Evolutionary conservation across 2,329 filamentous ascomycete species (phyloP), one percentile per base, ranked within the genome.

Genomic region (Beauveria asiatica): DNA sequence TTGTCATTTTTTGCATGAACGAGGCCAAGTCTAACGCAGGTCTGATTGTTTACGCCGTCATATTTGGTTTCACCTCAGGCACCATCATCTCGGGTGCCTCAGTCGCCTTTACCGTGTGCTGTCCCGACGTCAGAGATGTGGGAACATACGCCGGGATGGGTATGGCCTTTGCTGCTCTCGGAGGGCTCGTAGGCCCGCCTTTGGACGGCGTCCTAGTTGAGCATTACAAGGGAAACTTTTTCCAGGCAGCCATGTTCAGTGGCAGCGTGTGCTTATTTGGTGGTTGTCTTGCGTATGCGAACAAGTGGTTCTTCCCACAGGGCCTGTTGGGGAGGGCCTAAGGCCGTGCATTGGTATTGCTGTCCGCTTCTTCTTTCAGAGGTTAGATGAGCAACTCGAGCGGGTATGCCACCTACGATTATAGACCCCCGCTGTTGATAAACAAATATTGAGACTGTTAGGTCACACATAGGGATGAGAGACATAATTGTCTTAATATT

Each of bases 121-220:
- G 73, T 37, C 74, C 74, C 37, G 76, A 84, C 62, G 73, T 80
- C 7, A 74, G 77, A 23, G 74, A 82, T 48, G 74, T 85, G 30
- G 84, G 84, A 2, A 82, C 83, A 0, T 79, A 81, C 52, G 74
- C 81, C 62, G 81, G 81, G 23, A 79, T 80, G 68, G 75, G 74
- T 1, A 71, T 79, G 62, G 72, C 72, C 1, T 53, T 78, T 4
- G 67, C 69, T 10, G 71, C 73, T 0, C 57, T 82, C 19, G 78
- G 73, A 3, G 72, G 70, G 7, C 66, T 83, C 41, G 71, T 79
- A 13, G 63, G 62, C n/a, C 63, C 63, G 16, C 63, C 63, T 13
- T 45, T 64, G 16, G 59, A 61, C 23, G 63, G 63, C 5, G 57
- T 58, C 9, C 57, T 64, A 27, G 25, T 63, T 27, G 52, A 30